Percentiles rank a stretch among this genome's conserved stretches.
Conservation (phyloP, 495 filamentous ascomycete species). For the Rhypophila decipiens region DNA sequence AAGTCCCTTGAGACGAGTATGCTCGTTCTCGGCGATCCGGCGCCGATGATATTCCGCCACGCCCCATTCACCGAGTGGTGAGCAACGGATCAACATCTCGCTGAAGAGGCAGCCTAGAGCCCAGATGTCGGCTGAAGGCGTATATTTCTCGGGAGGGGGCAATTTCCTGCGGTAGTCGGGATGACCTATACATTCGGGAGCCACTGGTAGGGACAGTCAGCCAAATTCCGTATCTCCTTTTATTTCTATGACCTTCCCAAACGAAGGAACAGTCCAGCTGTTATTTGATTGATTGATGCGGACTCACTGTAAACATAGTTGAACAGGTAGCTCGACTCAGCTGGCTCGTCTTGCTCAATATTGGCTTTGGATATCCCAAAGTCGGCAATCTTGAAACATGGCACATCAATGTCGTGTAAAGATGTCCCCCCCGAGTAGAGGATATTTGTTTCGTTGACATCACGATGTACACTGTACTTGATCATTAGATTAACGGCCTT, state of each 20-base stretch:
- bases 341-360: background rate
- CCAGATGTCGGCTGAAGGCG: background rate
- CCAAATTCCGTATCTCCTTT: too few species aligned
- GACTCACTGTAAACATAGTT: too few species aligned
- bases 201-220: too few species aligned
- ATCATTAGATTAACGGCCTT: background rate
- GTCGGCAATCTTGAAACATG: constrained; percentile 4
- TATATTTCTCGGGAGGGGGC: too few species aligned
- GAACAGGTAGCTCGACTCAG: too few species aligned
- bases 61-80: background rate
- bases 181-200: too few species aligned
- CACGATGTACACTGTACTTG: background rate
- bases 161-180: too few species aligned
- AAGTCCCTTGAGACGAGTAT: background rate
- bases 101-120: background rate
- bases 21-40: background rate
- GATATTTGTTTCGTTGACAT: constrained; percentile 1
- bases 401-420: background rate
- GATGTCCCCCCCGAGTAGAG: background rate
- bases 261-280: too few species aligned
- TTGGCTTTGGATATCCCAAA: too few species aligned
- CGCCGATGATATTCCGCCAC: background rate
- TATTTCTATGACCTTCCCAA: too few species aligned
- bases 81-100: background rate
- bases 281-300: too few species aligned